Evolutionary conservation across 495 filamentous ascomycete genomes (phyloP).

Genomic region (Neohortaea acidophila): DNA sequence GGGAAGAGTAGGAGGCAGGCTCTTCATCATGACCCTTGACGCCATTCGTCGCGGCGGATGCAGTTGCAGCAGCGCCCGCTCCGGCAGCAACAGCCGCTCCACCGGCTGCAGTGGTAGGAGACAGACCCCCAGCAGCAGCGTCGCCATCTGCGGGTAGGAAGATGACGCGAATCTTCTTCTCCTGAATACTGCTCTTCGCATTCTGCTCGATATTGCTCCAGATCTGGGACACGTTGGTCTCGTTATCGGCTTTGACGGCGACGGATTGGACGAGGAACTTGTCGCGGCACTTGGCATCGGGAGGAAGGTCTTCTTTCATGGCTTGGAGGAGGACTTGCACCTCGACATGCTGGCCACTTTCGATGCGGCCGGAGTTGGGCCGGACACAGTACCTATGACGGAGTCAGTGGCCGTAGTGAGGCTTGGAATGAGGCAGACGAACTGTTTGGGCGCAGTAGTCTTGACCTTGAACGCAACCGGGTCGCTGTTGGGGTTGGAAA

Average conservation of each 20-base stretch:
- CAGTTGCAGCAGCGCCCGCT: no score
- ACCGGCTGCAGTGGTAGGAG: neutral
- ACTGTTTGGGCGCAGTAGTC: slow-evolving; percentile 98
- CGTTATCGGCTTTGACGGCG: slow-evolving; percentile 64
- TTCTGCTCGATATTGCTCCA: slow-evolving; percentile 63
- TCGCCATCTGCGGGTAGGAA: slow-evolving; percentile 52
- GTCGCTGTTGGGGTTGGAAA: slow-evolving; percentile 62
- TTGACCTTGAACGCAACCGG: slow-evolving; percentile 98
- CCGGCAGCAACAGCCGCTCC: slow-evolving; percentile 8
- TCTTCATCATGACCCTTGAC: slow-evolving; percentile 26
- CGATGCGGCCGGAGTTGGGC: slow-evolving; percentile 90
- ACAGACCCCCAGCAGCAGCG: no score
- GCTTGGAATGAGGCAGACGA: slow-evolving; percentile 28
- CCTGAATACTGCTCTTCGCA: slow-evolving; percentile 62
- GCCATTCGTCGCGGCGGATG: slow-evolving; percentile 29
- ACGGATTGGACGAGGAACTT: slow-evolving; percentile 98
- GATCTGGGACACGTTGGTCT: slow-evolving; percentile 26
- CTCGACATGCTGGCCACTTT: slow-evolving; percentile 72
- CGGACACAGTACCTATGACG: slow-evolving; percentile 78
- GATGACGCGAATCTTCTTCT: slow-evolving; percentile 90
- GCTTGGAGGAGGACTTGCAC: slow-evolving; percentile 92
- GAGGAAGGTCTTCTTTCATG: slow-evolving; percentile 86
- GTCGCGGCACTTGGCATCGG: slow-evolving; percentile 80
- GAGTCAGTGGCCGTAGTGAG: neutral
- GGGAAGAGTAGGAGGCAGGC: slow-evolving; percentile 19